phyloP scores from a whole-genome alignment of 345 rosid species.

The Gossypium turneri region DNA sequence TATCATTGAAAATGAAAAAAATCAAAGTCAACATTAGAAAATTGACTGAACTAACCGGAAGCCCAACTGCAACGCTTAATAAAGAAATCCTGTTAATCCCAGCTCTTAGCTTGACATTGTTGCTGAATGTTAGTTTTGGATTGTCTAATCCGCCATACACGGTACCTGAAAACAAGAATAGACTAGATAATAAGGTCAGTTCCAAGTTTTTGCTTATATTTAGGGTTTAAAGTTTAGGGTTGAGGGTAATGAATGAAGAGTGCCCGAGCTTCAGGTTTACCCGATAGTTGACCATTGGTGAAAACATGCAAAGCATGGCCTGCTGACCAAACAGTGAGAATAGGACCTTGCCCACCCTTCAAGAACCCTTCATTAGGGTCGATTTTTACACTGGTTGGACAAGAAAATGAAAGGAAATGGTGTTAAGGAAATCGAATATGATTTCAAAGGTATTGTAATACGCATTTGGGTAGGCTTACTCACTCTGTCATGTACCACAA shows the following conservation, averaged over 20 bases:
- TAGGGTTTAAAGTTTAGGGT: too few species aligned
- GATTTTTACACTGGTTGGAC: slow-evolving; percentile 37
- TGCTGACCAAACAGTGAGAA: slow-evolving; percentile 71
- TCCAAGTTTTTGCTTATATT: neutral
- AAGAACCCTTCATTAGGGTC: slow-evolving; percentile 50
- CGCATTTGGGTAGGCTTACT: slow-evolving; percentile 25
- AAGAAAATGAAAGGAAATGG: neutral
- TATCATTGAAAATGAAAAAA: neutral
- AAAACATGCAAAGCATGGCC: slow-evolving; percentile 96
- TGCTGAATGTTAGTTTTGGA: slow-evolving; percentile 62
- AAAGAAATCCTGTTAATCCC: slow-evolving; percentile 80
- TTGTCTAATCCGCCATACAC: slow-evolving; percentile 54
- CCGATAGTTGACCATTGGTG: slow-evolving; percentile 71
- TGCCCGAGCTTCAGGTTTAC: slow-evolving; percentile 25
- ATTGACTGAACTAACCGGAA: slow-evolving; percentile 57
- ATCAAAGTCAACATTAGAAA: neutral
- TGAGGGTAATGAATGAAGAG: neutral
- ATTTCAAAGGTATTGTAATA: neutral
- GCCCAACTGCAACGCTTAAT: slow-evolving; percentile 74
- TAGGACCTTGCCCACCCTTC: slow-evolving; percentile 49
- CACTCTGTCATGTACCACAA: slow-evolving; percentile 95
- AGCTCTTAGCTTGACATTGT: slow-evolving; percentile 60
- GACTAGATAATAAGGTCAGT: neutral
- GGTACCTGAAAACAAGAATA: slow-evolving; percentile 46
- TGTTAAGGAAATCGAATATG: neutral